phyloP scores from a whole-genome alignment of 805 yeast species.

The Huiozyma sinensis region DNA sequence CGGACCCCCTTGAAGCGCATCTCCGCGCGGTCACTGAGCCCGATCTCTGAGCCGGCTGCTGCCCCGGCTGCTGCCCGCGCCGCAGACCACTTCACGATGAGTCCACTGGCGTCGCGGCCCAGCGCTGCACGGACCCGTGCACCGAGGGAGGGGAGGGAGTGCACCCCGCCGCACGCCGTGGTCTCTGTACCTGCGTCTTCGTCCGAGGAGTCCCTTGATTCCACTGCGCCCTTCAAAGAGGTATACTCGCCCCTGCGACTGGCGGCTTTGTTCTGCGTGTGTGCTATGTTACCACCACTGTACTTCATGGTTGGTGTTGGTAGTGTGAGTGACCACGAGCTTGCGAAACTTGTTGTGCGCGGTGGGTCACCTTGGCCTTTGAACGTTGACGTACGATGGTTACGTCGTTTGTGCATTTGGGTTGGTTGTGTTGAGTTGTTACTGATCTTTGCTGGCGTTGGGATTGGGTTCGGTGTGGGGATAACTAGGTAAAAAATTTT shows the following conservation, averaged over 20 bases:
- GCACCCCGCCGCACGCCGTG: no score
- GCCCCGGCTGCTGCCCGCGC: no score
- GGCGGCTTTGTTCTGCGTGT: slow-evolving; percentile 8
- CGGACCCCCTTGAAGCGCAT: no score
- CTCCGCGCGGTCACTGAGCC: no score
- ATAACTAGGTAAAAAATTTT: slow-evolving; percentile 7
- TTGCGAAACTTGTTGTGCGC: slow-evolving; percentile 21
- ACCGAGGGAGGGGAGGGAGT: no score
- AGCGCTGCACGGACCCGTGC: no score
- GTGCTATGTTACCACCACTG: slow-evolving; percentile 20
- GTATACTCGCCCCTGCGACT: slow-evolving; percentile 18
- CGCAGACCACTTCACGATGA: no score
- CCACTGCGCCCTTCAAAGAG: slow-evolving; percentile 12
- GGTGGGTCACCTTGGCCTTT: slow-evolving; percentile 19
- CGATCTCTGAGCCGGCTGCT: no score
- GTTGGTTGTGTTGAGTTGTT: slow-evolving; percentile 24
- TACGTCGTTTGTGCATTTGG: slow-evolving; percentile 21
- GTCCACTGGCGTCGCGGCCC: no score
- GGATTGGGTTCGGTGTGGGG: slow-evolving; percentile 39
- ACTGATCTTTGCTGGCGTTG: slow-evolving; percentile 32
- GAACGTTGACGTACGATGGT: slow-evolving; percentile 24
- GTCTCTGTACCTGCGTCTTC: neutral
- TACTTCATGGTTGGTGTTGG: slow-evolving; percentile 24
- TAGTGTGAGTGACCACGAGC: slow-evolving; percentile 15
- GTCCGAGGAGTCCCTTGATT: slow-evolving; percentile 18